Conservation (phyloP, 257 asterid species). For the Pogostemon cablin region DNA sequence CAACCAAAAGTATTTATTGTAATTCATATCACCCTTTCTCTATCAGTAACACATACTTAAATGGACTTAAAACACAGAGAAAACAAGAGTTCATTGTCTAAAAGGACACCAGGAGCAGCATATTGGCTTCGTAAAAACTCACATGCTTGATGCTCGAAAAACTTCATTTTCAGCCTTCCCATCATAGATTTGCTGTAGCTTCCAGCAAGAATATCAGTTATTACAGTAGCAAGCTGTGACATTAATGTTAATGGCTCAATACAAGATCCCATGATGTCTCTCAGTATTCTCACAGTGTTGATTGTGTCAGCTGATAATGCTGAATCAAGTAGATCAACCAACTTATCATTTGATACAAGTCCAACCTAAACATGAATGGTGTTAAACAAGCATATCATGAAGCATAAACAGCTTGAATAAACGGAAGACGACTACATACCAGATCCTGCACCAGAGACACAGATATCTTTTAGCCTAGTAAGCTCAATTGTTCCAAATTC, state of each 20-base stretch:
- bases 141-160: conserved; percentile 70
- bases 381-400: background rate
- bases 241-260: conserved; percentile 88
- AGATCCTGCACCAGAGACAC: conserved; percentile 78
- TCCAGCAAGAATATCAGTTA: conserved; percentile 96
- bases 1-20: no score
- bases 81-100: background rate
- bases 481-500: conserved; percentile 89
- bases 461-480: conserved; percentile 80
- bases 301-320: conserved; percentile 96
- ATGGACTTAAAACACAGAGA: background rate
- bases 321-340: conserved; percentile 90
- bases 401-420: background rate
- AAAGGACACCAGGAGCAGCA: background rate
- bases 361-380: conserved; percentile 56
- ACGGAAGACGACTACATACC: conserved; percentile 28
- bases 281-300: conserved; percentile 86
- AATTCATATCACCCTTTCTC: no score
- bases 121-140: conserved; percentile 31
- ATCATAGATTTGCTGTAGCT: conserved; percentile 57
- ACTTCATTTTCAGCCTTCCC: conserved; percentile 73
- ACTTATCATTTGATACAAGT: conserved; percentile 86
- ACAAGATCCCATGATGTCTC: conserved; percentile 90
- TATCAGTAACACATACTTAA: background rate
- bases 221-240: conserved; percentile 96